phyloP scores from a whole-genome alignment of 2,329 filamentous ascomycete genomes.

The Capronia epimyces region DNA sequence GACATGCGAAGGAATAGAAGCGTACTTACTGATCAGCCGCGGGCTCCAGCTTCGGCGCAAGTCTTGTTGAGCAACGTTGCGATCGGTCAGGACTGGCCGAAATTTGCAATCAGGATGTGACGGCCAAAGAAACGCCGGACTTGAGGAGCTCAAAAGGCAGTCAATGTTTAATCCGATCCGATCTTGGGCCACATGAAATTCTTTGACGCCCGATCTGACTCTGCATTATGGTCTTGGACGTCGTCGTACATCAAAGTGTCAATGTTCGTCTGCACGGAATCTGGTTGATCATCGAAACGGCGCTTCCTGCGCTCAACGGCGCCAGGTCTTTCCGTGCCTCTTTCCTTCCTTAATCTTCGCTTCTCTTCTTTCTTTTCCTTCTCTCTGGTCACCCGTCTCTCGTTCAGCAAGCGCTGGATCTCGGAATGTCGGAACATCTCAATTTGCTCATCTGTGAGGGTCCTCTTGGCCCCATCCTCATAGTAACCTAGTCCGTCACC shows the following conservation, averaged over 20 bases:
- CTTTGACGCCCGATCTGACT: conserved; percentile 5
- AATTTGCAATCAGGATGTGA: too few species aligned
- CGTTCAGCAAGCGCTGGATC: conserved; percentile 63
- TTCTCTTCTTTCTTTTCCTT: conserved; percentile 19
- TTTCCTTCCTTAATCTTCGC: conserved; percentile 3
- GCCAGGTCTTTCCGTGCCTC: neutral
- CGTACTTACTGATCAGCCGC: too few species aligned
- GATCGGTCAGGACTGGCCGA: too few species aligned
- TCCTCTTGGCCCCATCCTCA: conserved; percentile 76
- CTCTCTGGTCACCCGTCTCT: conserved; percentile 32
- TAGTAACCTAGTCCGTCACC: conserved; percentile 74
- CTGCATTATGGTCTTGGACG: conserved; percentile 1
- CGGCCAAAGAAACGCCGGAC: too few species aligned
- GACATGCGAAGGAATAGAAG: conserved; percentile 10
- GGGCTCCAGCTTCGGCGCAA: too few species aligned
- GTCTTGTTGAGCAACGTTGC: too few species aligned
- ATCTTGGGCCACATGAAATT: conserved; percentile 24
- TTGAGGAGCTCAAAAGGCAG: neutral
- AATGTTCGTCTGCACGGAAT: neutral
- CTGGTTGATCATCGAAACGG: conserved; percentile 13
- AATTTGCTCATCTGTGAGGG: conserved; percentile 85
- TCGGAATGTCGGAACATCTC: conserved; percentile 87
- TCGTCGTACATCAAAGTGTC: conserved; percentile 25
- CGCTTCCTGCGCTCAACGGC: conserved; percentile 5
- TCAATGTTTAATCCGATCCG: neutral